phyloP scores from a whole-genome alignment of 495 filamentous ascomycete genomes.

The Hypomontagnella submonticulosa region DNA sequence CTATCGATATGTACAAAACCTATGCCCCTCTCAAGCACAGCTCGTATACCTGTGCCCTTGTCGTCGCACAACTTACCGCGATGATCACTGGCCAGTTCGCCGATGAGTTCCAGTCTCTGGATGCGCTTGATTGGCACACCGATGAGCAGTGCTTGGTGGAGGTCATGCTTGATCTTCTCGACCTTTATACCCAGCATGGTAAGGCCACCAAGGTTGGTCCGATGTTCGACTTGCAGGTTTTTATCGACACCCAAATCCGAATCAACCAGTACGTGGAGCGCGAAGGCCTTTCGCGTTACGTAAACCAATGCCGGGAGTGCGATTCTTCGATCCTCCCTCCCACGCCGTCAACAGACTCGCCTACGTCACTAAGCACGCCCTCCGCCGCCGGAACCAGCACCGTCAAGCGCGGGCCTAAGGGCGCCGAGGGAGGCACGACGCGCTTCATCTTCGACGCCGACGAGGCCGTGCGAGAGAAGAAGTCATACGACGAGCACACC shows the following conservation, averaged over 20 bases:
- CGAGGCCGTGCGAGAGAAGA: conserved; percentile 76
- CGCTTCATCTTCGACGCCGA: conserved; percentile 91
- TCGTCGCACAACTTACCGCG: conserved; percentile 82
- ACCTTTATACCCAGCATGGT: conserved; percentile 84
- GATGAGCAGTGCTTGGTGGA: conserved; percentile 80
- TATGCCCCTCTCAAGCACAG: conserved; percentile 91
- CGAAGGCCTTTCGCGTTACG: conserved; percentile 48
- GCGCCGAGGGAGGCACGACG: conserved; percentile 75
- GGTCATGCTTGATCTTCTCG: conserved; percentile 84
- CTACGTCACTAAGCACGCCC: conserved; percentile 52
- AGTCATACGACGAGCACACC: conserved; percentile 72
- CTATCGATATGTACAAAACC: conserved; percentile 89
- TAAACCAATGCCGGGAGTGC: conserved; percentile 57
- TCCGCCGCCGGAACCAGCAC: conserved; percentile 50
- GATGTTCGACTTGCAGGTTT: conserved; percentile 73
- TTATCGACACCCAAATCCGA: conserved; percentile 84
- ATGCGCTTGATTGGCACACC: conserved; percentile 64
- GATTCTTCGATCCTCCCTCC: conserved; percentile 51
- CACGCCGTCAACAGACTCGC: conserved; percentile 48
- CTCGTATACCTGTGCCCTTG: conserved; percentile 79
- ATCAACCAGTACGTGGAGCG: conserved; percentile 78
- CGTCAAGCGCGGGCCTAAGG: conserved; percentile 60
- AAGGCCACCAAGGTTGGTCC: conserved; percentile 77
- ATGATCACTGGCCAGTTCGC: conserved; percentile 67
- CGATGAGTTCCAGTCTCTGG: conserved; percentile 51